These are phyloP conservation scores for Quercus agrifolia DNA, from an alignment of 306 rosid genomes.

Conservation along the genomic window DNA sequence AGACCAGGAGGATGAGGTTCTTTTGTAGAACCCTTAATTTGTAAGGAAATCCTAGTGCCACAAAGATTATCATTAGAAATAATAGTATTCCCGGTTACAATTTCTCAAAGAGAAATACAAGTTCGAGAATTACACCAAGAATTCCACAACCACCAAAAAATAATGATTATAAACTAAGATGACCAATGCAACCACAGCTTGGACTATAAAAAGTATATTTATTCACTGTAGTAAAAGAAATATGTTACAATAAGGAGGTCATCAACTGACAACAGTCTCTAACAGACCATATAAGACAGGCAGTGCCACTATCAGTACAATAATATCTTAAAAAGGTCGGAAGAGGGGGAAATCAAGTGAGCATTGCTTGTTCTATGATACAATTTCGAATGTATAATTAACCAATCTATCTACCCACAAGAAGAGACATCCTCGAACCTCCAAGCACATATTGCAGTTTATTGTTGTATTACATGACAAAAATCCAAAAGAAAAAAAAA, in stretches of 20 bases:
- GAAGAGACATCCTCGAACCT: background rate
- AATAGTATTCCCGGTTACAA: too few relatives aligned
- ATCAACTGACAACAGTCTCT: background rate
- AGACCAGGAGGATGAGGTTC: too few relatives aligned
- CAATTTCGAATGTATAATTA: background rate
- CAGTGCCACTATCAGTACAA: background rate
- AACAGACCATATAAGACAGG: background rate
- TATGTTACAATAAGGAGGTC: background rate
- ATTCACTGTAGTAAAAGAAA: background rate
- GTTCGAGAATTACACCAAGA: too few relatives aligned
- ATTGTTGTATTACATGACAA: conserved; percentile 5
- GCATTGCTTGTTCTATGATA: conserved; percentile 12
- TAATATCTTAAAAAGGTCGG: background rate
- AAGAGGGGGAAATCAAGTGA: background rate
- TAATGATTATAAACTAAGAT: too few relatives aligned
- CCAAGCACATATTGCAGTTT: background rate
- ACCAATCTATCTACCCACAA: background rate
- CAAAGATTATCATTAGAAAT: too few relatives aligned
- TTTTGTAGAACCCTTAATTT: too few relatives aligned
- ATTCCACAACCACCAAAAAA: too few relatives aligned
- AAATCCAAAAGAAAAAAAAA: background rate
- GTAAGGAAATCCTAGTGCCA: too few relatives aligned
- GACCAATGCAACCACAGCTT: background rate
- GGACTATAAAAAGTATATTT: background rate
- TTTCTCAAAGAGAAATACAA: too few relatives aligned